Evolutionary conservation across 1,139 yeast genomes (phyloP), one percentile per base, ranked within the genome.

Genomic region (Candida gigantensis): DNA sequence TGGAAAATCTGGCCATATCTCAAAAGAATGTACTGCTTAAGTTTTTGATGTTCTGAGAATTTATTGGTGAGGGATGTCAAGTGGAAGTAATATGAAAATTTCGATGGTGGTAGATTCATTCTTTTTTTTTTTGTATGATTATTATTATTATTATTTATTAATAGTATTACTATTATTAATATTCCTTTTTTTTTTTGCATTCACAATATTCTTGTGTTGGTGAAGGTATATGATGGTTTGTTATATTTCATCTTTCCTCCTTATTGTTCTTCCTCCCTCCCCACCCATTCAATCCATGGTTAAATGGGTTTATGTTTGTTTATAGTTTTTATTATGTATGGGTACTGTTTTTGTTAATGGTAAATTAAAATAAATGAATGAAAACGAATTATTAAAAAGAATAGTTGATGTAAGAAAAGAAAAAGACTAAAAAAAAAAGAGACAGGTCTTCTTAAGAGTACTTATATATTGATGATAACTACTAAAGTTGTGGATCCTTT

Each of bases 1-100:
- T 55, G 68, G 68, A 41, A 48, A 59, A 43, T 30, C 60, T 28
- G 68, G 68, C 29, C 68, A 62, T 51, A 60, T 62, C 41, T 62
- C 68, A 43, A 55, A 56, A 51, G 70, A 62, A 42, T 58, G 71
- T 59, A 49, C 52, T 29, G 56, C 47, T 33, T 55, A 39, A 36
- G 29, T 18, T 15, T 15, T 17, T n/a, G 9, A 17, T 12, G 11
- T 7, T 12, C 6, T 16, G 30, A 13, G 25, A 23, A 28, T 13
- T 14, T 14, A 14, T 13, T 15, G 23, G 16, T 14, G 19, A 11
- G 8, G 31, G 31, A 3, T 5, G 14, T 14, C n/a, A 7, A 24
- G 21, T 31, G 11, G 5, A 31, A 24, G 19, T 30, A 14, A 15
- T 30, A 14, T 20, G 20, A n/a, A n/a, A n/a, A n/a, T n/a, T n/a